Conservation (phyloP, 2,329 filamentous ascomycete species). For the Phyllosticta paracitricarpa region DNA sequence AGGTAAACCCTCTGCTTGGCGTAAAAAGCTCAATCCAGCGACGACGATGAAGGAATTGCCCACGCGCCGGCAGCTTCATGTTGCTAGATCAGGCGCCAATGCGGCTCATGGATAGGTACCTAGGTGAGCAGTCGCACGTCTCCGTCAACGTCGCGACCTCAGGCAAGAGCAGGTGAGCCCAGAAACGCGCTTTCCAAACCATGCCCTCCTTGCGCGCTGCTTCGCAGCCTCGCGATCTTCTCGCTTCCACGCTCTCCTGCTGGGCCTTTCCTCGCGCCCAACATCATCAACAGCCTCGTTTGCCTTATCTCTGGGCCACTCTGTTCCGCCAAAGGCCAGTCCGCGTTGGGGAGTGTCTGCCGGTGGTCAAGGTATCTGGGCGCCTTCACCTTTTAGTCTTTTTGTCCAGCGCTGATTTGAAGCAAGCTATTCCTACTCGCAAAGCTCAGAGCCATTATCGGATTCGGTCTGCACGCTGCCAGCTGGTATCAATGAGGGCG, state of each 20-base stretch:
- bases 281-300: not conserved
- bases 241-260: not conserved
- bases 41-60: no score
- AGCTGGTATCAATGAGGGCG: not conserved
- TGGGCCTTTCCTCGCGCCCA: not conserved
- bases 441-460: not conserved
- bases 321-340: not conserved
- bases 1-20: no score
- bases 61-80: no score
- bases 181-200: not conserved
- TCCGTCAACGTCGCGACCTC: no score
- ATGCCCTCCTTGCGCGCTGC: not conserved
- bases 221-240: not conserved
- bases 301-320: not conserved
- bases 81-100: no score
- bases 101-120: no score
- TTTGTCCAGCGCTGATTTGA: not conserved
- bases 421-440: not conserved
- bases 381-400: not conserved
- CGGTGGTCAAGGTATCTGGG: not conserved
- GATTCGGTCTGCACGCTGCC: not conserved
- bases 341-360: not conserved
- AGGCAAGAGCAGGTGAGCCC: no score
- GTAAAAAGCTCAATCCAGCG: no score
- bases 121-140: no score